A percentile compares a stretch with the other conserved stretches of the same genome.
Conservation (phyloP, 208 protist species). For the Trypanosoma platydactyli region DNA sequence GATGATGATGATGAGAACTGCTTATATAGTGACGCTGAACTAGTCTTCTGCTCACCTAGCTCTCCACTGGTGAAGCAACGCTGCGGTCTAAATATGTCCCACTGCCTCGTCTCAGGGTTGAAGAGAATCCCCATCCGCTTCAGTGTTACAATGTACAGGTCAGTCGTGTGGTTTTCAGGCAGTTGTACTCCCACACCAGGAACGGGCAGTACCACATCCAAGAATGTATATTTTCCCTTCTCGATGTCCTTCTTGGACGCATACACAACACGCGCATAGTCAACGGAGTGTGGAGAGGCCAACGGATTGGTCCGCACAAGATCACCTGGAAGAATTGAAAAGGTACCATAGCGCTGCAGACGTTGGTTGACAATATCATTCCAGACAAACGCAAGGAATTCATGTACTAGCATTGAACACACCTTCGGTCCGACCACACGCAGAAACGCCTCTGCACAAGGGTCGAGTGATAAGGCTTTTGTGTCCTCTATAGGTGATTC, state of each 20-base stretch:
- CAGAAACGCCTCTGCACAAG: slow-evolving; percentile 82
- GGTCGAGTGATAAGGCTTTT: slow-evolving; percentile 34
- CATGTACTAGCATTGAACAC: slow-evolving; percentile 76
- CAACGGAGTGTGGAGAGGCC: slow-evolving; percentile 26
- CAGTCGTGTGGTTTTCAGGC: slow-evolving; percentile 85
- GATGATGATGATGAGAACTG: slow-evolving; percentile 56
- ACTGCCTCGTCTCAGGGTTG: slow-evolving; percentile 77
- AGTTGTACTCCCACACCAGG: slow-evolving; percentile 71
- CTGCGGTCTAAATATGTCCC: slow-evolving; percentile 65
- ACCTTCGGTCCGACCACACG: slow-evolving; percentile 69
- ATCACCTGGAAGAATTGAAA: slow-evolving; percentile 80
- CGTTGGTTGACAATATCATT: slow-evolving; percentile 89
- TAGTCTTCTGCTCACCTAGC: not conserved
- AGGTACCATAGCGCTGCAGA: slow-evolving; percentile 82
- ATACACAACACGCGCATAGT: slow-evolving; percentile 28
- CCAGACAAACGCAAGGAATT: slow-evolving; percentile 88
- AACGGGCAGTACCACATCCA: slow-evolving; percentile 79
- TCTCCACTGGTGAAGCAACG: slow-evolving; percentile 6
- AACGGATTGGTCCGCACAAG: slow-evolving; percentile 51
- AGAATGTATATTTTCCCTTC: slow-evolving; percentile 47
- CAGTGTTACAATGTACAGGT: slow-evolving; percentile 82
- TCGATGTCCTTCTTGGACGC: slow-evolving; percentile 55
- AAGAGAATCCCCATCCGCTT: slow-evolving; percentile 76
- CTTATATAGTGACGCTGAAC: slow-evolving; percentile 48
- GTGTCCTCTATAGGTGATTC: slow-evolving; percentile 9